Percentiles rank a stretch among this genome's conserved stretches.
phyloP scores from a whole-genome alignment of 495 filamentous ascomycete genomes.

The Barbatosphaeria neglecta region DNA sequence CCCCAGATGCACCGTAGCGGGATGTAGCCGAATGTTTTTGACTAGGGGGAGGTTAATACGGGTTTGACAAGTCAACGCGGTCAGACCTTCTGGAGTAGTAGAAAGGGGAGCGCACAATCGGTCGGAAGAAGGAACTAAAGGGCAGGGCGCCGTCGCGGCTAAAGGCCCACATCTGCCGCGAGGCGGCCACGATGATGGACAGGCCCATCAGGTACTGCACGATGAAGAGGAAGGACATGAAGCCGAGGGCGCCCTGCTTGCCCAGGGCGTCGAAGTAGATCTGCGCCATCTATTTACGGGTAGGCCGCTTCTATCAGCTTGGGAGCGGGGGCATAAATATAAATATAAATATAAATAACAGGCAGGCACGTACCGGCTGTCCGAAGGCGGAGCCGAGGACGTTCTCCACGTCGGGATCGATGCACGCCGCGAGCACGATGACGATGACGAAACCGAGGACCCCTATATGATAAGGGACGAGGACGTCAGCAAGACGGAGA shows the following conservation, averaged over 20 bases:
- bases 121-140: slow-evolving; percentile 45
- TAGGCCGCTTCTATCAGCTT: background rate
- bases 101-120: slow-evolving; percentile 16
- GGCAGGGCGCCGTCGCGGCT: slow-evolving; percentile 42
- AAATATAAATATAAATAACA: no score
- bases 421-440: slow-evolving; percentile 40
- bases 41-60: slow-evolving; percentile 4
- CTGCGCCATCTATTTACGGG: slow-evolving; percentile 30
- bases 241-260: slow-evolving; percentile 40
- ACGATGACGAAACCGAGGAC: slow-evolving; percentile 36
- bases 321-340: background rate
- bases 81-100: background rate
- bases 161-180: slow-evolving; percentile 51
- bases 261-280: slow-evolving; percentile 45
- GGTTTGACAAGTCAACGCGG: background rate
- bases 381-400: slow-evolving; percentile 30
- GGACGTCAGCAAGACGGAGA: background rate
- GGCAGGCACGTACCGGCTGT: slow-evolving; percentile 28
- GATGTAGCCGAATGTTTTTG: slow-evolving; percentile 45
- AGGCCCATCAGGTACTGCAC: slow-evolving; percentile 45
- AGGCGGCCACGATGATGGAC: slow-evolving; percentile 41
- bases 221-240: slow-evolving; percentile 45
- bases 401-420: slow-evolving; percentile 29
- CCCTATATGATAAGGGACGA: background rate
- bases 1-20: slow-evolving; percentile 53